Evolutionary conservation across 163 green algal genomes (phyloP), one percentile per base, ranked within the genome.

Genomic region (Scenedesmus sp.): DNA sequence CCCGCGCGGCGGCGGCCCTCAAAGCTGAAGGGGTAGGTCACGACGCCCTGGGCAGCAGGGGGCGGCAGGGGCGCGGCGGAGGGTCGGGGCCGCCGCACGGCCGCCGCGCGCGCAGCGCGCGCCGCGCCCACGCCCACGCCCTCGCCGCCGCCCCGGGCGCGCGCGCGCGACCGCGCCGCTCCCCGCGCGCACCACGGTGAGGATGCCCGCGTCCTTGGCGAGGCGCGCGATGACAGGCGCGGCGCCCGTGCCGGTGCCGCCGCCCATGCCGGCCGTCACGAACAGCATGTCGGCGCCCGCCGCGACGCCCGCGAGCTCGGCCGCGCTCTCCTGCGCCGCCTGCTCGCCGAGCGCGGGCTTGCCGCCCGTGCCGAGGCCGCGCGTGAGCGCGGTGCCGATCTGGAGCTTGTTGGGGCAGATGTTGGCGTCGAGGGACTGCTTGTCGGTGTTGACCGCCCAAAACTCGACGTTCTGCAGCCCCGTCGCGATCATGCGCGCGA

Each of bases 1-100:
- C 67, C 78, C 0, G 58, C 77, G 34, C 94, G 85, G 31, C 89
- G 84, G 14, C 90, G 86, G 10, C 95, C 95, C 86, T 99, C 95
- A 81, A 99, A 99, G 48, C 89, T 91, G 87, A 99, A 99, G 5
- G 95, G 95, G 34, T 92, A 94, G 2, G 95, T 99, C 44, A 98
- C 95, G 63, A 99, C 96, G 54, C 86, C 95, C 13, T 98, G 91
- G 0, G 94, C 92, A 74, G 24, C 7, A 7, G 18, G 28, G 18
- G 39, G 56, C 24, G 26, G 56, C 56, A 64, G 28, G 96, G 9
- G 96, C 83, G n/a, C n/a, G n/a, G n/a, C n/a, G n/a, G n/a, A n/a
- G n/a, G n/a, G n/a, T n/a, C n/a, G n/a, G n/a, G n/a, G n/a, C n/a
- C n/a, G n/a, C n/a, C n/a, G n/a, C n/a, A n/a, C n/a, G n/a, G n/a